A percentile compares a stretch with the other conserved stretches of the same genome.
Conservation (phyloP, 768 basidiomycete species). For the Podaxis pistillaris region DNA sequence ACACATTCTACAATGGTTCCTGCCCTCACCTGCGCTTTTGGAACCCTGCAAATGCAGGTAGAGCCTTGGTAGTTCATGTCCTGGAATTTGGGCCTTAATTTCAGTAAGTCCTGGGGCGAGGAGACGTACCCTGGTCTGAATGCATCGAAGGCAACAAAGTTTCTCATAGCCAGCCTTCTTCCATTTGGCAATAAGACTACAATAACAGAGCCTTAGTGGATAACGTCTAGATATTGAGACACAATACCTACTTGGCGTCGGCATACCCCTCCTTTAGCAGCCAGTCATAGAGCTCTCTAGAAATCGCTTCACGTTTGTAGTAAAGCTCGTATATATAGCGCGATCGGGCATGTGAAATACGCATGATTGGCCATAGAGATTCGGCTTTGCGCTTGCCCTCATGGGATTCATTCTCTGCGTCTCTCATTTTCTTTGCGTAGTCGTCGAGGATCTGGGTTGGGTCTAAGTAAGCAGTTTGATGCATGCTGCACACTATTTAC, state of each 20-base stretch:
- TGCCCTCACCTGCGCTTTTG: constrained; percentile 86
- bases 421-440: constrained; percentile 98
- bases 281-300: constrained; percentile 95
- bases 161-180: constrained; percentile 99
- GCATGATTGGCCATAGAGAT: constrained; percentile 97
- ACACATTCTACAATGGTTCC: constrained; percentile 96
- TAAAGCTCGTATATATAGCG: constrained; percentile 98
- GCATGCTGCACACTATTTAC: constrained; percentile 20
- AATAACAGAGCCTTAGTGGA: neutral
- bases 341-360: constrained; percentile 93
- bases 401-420: constrained; percentile 97
- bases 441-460: constrained; percentile 84
- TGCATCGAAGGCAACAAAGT: constrained; percentile 94
- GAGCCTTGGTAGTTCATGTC: constrained; percentile 99
- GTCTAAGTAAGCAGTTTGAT: constrained; percentile 6
- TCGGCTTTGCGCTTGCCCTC: constrained; percentile 97
- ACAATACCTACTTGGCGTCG: constrained; percentile 79
- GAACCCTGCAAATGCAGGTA: constrained; percentile 96
- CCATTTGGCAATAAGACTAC: constrained; percentile 96
- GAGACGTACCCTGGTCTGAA: constrained; percentile 76
- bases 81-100: constrained; percentile 34
- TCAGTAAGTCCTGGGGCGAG: neutral
- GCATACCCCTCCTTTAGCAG: constrained; percentile 95
- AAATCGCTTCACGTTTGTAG: constrained; percentile 97
- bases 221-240: neutral